Base-by-base conservation (phyloP, 306 rosid species). In the Clitoria ternatea region DNA sequence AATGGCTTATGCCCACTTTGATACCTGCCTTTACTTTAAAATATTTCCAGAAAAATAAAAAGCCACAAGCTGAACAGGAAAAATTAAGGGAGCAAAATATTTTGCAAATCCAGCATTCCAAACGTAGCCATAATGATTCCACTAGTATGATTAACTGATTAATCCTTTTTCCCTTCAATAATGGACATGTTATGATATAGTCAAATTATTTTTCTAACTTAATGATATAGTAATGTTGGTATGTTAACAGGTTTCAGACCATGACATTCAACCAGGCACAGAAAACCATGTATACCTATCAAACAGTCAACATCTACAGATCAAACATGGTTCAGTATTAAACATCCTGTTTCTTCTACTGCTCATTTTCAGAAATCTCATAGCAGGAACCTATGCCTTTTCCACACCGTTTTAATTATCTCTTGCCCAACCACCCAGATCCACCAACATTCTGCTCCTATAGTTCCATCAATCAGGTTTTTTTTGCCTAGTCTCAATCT, bases 11-110 rank as follows among this genome's bases (percentile, higher is more conserved):
- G 6, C 44, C 33, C 43, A 52, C 70, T 48, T 49, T 40, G 39
- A 60, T 48, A 3, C 6, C 10, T 15, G 10, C 26, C 55, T 50
- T 60, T 12, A 18, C 63, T 11, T 44, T 5, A 36, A 66, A 33
- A 67, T 66, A 27, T 40, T 61, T 70, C 42, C 42, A 64, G 52
- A 54, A 54, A 33, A 24, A 50, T 47, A 61, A 52, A 70, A 60
- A 19, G 56, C 13, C 15, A 59, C 35, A 37, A 69, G 17, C 29
- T 30, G 26, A 36, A 48, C 29, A 42, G 29, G 43, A 15, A 77
- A 77, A 61, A 29, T 63, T 52, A 59, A 37, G 50, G 56, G 62
- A 40, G 61, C 32, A 48, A 61, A 14, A 24, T 30, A 26, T 40
- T 50, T 40, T 61, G 66, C 42, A 49, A 69, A 15, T n/a, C 45